Evolutionary conservation across 768 basidiomycete species (phyloP), one percentile per base, ranked within the genome.

Genomic region (Termitomyces sp.): DNA sequence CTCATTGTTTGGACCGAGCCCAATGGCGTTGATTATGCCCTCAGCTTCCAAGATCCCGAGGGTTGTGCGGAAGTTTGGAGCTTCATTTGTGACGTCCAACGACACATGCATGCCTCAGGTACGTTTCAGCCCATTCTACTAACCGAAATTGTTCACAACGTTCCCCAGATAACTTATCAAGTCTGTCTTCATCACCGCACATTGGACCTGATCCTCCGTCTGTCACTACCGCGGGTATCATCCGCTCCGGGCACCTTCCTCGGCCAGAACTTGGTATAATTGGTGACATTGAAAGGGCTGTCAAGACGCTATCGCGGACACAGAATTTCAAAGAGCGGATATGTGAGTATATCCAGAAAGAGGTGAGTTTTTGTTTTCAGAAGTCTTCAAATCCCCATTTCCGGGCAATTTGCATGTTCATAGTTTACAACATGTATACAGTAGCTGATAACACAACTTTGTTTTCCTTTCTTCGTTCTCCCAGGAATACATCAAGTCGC

Each of bases 1-100:
- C 82, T 99, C 47, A 98, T 99, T 64, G 96, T 98, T 19, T 99
- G 97, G 97, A 98, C 96, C 4, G 96, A 98, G 69, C 90, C 92
- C 1, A 89, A 92, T 61, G 92, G 92, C 29, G 85, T 90, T 37
- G 97, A 99, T 71, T 95, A 97, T 68, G 96, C 96, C 2, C 78
- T 99, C 53, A 96, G 94, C 65, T 99, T 99, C 65, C 96, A 98
- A 68, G 96, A 98, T 64, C 84, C 92, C 0, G 92, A 94, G 60
- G 97, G 95, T 31, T 99, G 96, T 64, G 81, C 86, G 32, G 95
- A 98, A 75, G 92, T 98, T 48, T 99, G 97, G 96, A 90, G 89
- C 65, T 99, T 98, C 70, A 96, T 99, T 64, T 75, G 82, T 60
- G 92, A 96, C 66, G 92, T 98, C 32, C 92, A 95, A 71, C 81